phyloP scores from a whole-genome alignment of 176 grass and related monocot species.

The Bolboschoenus planiculmis region DNA sequence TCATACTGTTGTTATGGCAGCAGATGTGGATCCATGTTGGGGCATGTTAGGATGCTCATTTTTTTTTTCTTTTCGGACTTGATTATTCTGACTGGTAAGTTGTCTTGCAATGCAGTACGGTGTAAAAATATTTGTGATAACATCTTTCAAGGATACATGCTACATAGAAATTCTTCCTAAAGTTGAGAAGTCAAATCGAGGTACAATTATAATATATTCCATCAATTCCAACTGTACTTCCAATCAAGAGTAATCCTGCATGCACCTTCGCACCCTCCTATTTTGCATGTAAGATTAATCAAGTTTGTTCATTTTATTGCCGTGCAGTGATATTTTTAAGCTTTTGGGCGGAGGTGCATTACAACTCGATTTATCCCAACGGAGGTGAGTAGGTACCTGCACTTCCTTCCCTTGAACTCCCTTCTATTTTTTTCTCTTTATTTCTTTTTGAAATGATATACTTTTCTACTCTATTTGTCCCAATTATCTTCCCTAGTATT shows the following conservation, averaged over 20 bases:
- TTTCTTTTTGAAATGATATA: background rate
- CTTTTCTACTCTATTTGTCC: background rate
- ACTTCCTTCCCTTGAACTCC: background rate
- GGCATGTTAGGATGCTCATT: background rate
- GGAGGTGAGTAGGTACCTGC: conserved; percentile 57
- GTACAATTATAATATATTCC: conserved; percentile 32
- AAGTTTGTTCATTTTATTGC: background rate
- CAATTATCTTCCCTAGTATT: background rate
- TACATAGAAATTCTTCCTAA: conserved; percentile 98
- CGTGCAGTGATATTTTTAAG: conserved; percentile 82
- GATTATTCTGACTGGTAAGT: background rate
- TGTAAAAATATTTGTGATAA: conserved; percentile 91
- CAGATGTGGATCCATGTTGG: too few species aligned
- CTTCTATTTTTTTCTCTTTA: background rate
- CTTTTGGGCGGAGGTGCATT: conserved; percentile 99
- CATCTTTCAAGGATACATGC: conserved; percentile 99
- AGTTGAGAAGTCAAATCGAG: conserved; percentile 90
- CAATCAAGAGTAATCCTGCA: background rate
- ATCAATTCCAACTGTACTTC: background rate
- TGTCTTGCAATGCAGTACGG: conserved; percentile 68
- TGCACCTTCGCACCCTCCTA: background rate
- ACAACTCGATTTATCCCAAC: conserved; percentile 88
- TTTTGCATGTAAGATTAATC: background rate
- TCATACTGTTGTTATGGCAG: too few species aligned
- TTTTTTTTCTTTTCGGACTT: background rate